These are phyloP conservation scores for Rosa hybrid DNA, from an alignment of 331 rosid species.

Conservation along the genomic window DNA sequence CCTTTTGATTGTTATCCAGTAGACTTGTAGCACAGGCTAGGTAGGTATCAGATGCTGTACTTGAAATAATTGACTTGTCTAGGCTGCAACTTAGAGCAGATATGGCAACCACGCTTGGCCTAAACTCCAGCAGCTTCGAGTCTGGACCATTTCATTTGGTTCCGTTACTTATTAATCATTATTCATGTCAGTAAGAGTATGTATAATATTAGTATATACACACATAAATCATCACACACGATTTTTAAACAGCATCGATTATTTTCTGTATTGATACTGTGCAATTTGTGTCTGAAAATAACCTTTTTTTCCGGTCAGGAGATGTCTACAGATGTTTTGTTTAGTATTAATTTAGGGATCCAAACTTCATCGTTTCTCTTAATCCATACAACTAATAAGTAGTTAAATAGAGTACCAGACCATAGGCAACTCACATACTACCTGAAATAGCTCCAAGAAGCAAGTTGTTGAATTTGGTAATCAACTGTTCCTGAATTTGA, in stretches of 20 bases:
- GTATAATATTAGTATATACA: neutral
- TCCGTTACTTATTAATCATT: neutral
- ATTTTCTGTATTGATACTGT: neutral
- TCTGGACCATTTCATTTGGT: slow-evolving; percentile 26
- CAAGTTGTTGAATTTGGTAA: slow-evolving; percentile 24
- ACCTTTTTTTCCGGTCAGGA: neutral
- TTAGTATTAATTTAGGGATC: neutral
- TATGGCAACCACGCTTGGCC: slow-evolving; percentile 45
- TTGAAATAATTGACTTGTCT: slow-evolving; percentile 17
- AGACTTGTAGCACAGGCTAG: slow-evolving; percentile 22
- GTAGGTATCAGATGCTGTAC: slow-evolving; percentile 14
- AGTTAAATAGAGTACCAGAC: neutral
- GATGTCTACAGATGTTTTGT: neutral
- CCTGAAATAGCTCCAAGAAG: slow-evolving; percentile 47
- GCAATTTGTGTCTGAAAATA: neutral
- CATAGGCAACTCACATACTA: neutral
- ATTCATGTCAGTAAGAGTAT: neutral
- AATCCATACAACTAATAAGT: neutral
- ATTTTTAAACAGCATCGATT: neutral
- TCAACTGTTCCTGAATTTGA: slow-evolving; percentile 26
- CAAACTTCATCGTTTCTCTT: too few species aligned
- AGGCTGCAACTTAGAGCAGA: slow-evolving; percentile 41
- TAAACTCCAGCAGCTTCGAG: slow-evolving; percentile 32
- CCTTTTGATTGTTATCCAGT: slow-evolving; percentile 41
- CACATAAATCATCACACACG: neutral